Conservation (phyloP, 352 stramenopile genomes). For the Blastocystis hominis region DNA sequence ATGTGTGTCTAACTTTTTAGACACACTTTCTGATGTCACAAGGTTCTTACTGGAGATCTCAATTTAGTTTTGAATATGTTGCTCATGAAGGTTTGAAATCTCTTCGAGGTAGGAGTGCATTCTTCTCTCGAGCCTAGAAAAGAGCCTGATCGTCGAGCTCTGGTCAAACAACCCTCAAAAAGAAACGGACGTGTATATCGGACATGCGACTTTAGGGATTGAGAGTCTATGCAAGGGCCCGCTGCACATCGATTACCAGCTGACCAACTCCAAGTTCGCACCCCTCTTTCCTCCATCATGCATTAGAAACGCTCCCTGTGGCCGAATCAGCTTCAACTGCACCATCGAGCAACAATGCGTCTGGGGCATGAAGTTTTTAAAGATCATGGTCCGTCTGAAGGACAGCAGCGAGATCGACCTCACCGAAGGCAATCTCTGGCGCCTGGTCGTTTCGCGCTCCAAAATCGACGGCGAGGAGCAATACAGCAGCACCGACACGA, state of each 20-base stretch:
- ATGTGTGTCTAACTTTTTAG: neutral
- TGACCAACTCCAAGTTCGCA: conserved; percentile 14
- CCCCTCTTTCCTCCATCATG: neutral
- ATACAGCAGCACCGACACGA: conserved; percentile 35
- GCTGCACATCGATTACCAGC: conserved; percentile 55
- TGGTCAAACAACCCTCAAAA: conserved; percentile 37
- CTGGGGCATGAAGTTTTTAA: conserved; percentile 11
- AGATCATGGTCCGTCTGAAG: conserved; percentile 2
- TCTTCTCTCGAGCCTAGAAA: conserved; percentile 30
- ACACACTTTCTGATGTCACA: conserved; percentile 43
- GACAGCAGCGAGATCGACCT: neutral
- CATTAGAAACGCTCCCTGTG: conserved; percentile 1
- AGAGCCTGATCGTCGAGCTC: conserved; percentile 25
- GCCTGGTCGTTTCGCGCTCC: conserved; percentile 3
- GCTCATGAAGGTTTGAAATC: conserved; percentile 49
- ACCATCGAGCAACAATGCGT: conserved; percentile 44
- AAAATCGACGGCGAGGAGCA: conserved; percentile 34
- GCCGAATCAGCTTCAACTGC: conserved; percentile 53
- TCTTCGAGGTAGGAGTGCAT: neutral
- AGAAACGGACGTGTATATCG: neutral
- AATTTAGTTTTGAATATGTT: conserved; percentile 57
- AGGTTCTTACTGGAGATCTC: conserved; percentile 42
- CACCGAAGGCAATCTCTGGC: conserved; percentile 35
- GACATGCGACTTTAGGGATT: neutral
- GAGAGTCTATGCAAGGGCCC: conserved; percentile 27